Base-by-base conservation (phyloP, 169 alveolate species). In the Hepatocystis sp. region DNA sequence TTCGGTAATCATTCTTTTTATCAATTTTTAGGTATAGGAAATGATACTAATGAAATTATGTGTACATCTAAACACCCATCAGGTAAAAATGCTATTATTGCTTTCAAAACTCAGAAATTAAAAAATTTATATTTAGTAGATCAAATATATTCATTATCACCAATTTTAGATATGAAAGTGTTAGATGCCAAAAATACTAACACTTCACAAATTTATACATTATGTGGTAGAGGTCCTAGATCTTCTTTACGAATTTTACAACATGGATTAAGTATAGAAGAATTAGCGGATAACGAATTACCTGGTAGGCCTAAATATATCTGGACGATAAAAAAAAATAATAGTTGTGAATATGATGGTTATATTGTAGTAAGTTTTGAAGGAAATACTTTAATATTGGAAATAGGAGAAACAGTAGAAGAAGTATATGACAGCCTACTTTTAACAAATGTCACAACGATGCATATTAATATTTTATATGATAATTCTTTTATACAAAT, bases 271-370 rank as follows among this genome's bases (percentile, higher is more conserved):
- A 94, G 96, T 52, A 98, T 97, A 32, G 98, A 95, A 85, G 99
- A 98, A 91, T 85, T 98, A 86, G 99, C 99, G 2, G 97, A 90
- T 67, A 93, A 96, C 55, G 98, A 95, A 76, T 94, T 98, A 55
- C 99, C 99, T 3, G 99, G 98, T 0, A 93, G 95, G 49, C 99
- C 99, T 8, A 90, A 95, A 51, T 98, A 97, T 30, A 97, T 99
- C 17, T 98, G 98, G 98, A 94, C 99, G 4, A 51, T 98, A 32
- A 97, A 96, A 85, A 93, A 93, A 65, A 91, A 92, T n/a, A 86
- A 76, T 40, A 90, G 90, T 28, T 78, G 92, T 55, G 91, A 84
- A 13, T 85, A 86, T 66, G 94, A 90, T 68, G 97, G 97, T 78
- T 98, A 88, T 91, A 98, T 98, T 56, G 92, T 98, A 28, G 97